Evolutionary conservation across 1,284 basidiomycete species (phyloP), one percentile per base, ranked within the genome.

Genomic region (Rhodofomes roseus): DNA sequence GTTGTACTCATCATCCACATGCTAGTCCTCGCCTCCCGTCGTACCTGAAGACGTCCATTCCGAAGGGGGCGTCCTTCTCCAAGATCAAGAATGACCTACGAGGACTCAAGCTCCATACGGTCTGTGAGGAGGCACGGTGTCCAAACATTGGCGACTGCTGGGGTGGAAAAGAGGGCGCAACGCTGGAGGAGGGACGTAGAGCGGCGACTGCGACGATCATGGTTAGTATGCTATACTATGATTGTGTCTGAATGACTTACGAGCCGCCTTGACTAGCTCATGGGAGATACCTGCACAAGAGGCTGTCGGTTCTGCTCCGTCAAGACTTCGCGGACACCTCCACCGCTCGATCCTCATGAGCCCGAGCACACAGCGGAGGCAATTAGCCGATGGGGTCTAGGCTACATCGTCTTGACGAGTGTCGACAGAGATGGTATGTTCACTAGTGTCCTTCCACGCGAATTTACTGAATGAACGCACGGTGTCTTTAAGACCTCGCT

Each of bases 111-210:
- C 78, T 99, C 54, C 94, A 96, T 70, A 99, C 97, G 0, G 97
- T 99, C 1, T 99, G 97, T 70, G 97, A 99, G 74, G 97, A 99
- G 75, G 97, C 97, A 27, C 85, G 96, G 62, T 99, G 97, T 80
- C 97, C 97, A 1, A 99, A 99, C 71, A 98, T 99, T 60, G 97
- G 96, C 31, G 96, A 99, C 70, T 99, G 97, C 74, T 99, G 97
- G 97, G 96, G 97, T 54, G 96, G 96, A 1, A 90, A 88, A 66
- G 82, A 87, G 50, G 86, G 83, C 56, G 82, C 78, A n/a, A 86
- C 86, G 22, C 86, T 87, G 58, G 82, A 82, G 60, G 89, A 90
- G 60, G 89, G 87, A 48, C 89, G 90, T 69, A 87, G 87, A 57
- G 85, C 87, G 55, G 97, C 97, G 14, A 99, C 97, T 7, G 95